Base-by-base conservation (phyloP, 2,329 filamentous ascomycete species). In the Scedosporium boydii region DNA sequence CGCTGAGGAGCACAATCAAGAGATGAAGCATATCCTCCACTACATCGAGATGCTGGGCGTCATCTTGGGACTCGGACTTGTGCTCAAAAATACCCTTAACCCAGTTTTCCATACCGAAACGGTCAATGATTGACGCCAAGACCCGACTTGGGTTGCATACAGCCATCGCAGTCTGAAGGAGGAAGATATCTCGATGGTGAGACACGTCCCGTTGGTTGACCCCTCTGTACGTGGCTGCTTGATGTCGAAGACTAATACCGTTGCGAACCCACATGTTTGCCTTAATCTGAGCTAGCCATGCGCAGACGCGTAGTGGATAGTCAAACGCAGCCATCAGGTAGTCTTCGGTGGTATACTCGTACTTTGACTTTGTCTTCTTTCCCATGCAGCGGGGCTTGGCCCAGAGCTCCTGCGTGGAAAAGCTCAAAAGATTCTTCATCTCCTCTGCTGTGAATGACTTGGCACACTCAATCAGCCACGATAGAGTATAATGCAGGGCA, bases 181-280 rank as follows among this genome's bases (percentile, higher is more conserved):
- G 83, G 73, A 98, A 96, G 55, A 99, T 90, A 71, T 99, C 96
- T 63, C 95, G 86, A 69, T 97, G 93, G 70, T 97, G 93, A 1
- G 91, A 92, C 21, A 97, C 90, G 73, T 99, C 95, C 67, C 95
- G 83, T 69, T 96, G 91, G 10, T 87, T 86, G 14, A 97, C 91
- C 48, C 91, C 93, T 16, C 92, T 87, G 72, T 99, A 99, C 18
- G 93, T 95, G 60, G 89, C 89, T 72, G 96, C 95, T 74, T 99
- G 95, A 72, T 99, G 95, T 46, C 93, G 87, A 60, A 99, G 82
- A 69, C 93, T 98, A 70, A 99, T 91, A 2, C 95, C 95, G 71
- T 99, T 99, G 62, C 95, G 87, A 66, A 99, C 93, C 95, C 96
- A 99, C 87, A 98, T 96, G 60, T 92, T 91, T 18, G 93, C 92